These are phyloP conservation scores for Alternaria rosae DNA, from an alignment of 2,329 filamentous ascomycete species.

Conservation along the genomic window DNA sequence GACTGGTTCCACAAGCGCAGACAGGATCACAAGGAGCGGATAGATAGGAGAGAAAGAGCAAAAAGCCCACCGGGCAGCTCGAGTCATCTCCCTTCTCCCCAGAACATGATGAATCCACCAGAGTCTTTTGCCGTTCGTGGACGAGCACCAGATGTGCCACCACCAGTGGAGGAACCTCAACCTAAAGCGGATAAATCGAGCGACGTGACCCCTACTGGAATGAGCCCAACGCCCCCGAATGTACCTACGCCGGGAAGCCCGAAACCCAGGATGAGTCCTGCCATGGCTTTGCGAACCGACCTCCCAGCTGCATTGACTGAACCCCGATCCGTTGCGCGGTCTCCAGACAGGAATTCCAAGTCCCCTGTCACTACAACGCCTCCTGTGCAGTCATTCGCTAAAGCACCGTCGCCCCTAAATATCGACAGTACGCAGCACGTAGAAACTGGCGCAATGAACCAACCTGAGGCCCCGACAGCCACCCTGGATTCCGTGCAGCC, in stretches of 20 bases:
- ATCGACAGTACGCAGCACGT: background rate
- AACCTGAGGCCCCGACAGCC: background rate
- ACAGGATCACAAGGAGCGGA: slow-evolving; percentile 63
- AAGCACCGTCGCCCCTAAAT: background rate
- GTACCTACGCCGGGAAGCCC: background rate
- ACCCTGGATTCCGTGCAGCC: background rate
- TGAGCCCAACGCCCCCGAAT: slow-evolving; percentile 12
- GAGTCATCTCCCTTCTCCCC: slow-evolving; percentile 26
- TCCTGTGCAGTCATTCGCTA: background rate
- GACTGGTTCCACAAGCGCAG: slow-evolving; percentile 72
- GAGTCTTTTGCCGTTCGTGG: slow-evolving; percentile 29
- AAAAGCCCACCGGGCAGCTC: slow-evolving; percentile 58
- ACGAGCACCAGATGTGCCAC: slow-evolving; percentile 38
- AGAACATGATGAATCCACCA: slow-evolving; percentile 28
- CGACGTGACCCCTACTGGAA: slow-evolving; percentile 30
- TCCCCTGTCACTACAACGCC: background rate
- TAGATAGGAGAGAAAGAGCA: slow-evolving; percentile 61
- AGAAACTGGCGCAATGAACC: background rate
- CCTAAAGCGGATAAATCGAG: slow-evolving; percentile 23
- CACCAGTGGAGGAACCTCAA: slow-evolving; percentile 11
- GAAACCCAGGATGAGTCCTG: background rate
- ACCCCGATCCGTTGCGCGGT: slow-evolving; percentile 17
- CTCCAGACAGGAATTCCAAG: slow-evolving; percentile 12
- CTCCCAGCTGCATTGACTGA: slow-evolving; percentile 22
- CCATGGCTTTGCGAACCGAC: slow-evolving; percentile 10